phyloP scores from a whole-genome alignment of 108 stramenopile species.

The Cylindrotheca fusiformis region DNA sequence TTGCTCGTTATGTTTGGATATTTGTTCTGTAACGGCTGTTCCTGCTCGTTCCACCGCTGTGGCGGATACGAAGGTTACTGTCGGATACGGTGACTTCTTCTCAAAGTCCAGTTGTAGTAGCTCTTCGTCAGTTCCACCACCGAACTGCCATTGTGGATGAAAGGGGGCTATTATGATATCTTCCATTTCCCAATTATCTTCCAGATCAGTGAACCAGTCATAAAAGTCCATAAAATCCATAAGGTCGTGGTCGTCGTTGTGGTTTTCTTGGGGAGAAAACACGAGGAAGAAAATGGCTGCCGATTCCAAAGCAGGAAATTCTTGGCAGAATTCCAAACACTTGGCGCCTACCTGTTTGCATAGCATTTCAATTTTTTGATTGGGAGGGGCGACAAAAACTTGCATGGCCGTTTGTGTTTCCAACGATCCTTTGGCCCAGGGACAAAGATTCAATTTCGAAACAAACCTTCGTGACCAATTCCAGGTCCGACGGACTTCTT shows the following conservation, averaged over 20 bases:
- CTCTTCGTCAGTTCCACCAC: constrained; percentile 1
- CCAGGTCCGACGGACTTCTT: constrained; percentile 42
- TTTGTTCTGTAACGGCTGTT: constrained; percentile 45
- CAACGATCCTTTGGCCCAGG: constrained; percentile 58
- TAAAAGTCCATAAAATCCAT: constrained; percentile 53
- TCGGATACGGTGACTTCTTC: constrained; percentile 70
- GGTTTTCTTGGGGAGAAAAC: constrained; percentile 14
- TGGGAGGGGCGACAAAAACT: constrained; percentile 40
- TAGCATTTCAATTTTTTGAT: background rate
- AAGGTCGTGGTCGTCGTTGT: background rate
- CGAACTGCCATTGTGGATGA: constrained; percentile 71
- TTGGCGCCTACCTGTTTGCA: constrained; percentile 4
- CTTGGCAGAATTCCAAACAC: constrained; percentile 14
- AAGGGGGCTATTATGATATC: constrained; percentile 71
- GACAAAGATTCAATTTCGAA: constrained; percentile 51
- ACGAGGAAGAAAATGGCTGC: constrained; percentile 67
- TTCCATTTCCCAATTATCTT: constrained; percentile 51
- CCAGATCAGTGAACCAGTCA: constrained; percentile 61
- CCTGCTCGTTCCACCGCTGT: constrained; percentile 56
- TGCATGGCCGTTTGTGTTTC: constrained; percentile 46
- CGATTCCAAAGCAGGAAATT: constrained; percentile 32
- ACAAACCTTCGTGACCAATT: constrained; percentile 71
- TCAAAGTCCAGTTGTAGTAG: constrained; percentile 32
- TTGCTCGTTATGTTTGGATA: constrained; percentile 55
- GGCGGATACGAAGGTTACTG: constrained; percentile 62